Evolutionary conservation across 1,284 basidiomycete genomes (phyloP), one percentile per base, ranked within the genome.

Genomic region (Cryptococcus wingfieldii): DNA sequence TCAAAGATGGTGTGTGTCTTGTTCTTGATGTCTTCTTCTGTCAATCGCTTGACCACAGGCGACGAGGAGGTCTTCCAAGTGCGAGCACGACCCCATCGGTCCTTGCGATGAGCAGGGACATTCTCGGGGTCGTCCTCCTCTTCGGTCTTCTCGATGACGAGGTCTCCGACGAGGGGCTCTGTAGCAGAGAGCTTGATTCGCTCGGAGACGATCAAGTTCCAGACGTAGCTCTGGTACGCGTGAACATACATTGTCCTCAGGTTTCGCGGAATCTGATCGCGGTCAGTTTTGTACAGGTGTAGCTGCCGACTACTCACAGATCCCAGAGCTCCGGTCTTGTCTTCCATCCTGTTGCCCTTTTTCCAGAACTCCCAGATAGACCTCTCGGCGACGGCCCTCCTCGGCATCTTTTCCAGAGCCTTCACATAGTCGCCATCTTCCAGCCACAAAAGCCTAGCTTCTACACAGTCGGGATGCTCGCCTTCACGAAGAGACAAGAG

Each of bases 181-280:
- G 86, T 84, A 16, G 83, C 80, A 1, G 94, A 93, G 70, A 88
- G 86, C 61, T 84, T 84, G 65, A 98, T 86, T 14, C 96, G 86
- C 74, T 95, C 91, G 13, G 93, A 96, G 23, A 93, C 90, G 54
- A 97, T 86, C 45, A 90, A 84, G 76, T 98, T 99, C 96, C 95
- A 99, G 31, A 98, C 86, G 68, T 98, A 98, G 16, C 91, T 95
- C 75, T 99, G 96, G 75, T 98, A 98, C 38, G 95, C 94, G 76
- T 99, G 96, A 47, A 98, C 86, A 71, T 98, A 98, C 90, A 99
- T 98, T 60, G 95, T 80, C 48, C 94, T 83, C 61, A 99, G 82
- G 70, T 94, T 96, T 54, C 88, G 83, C n/a, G 93, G 94, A 60
- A 97, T 96, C 91, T 95, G 66, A 13, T 34, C 9, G 13, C 31